Evolutionary conservation across 768 basidiomycete genomes (phyloP).

Genomic region (Cyclocybe aegerita): DNA sequence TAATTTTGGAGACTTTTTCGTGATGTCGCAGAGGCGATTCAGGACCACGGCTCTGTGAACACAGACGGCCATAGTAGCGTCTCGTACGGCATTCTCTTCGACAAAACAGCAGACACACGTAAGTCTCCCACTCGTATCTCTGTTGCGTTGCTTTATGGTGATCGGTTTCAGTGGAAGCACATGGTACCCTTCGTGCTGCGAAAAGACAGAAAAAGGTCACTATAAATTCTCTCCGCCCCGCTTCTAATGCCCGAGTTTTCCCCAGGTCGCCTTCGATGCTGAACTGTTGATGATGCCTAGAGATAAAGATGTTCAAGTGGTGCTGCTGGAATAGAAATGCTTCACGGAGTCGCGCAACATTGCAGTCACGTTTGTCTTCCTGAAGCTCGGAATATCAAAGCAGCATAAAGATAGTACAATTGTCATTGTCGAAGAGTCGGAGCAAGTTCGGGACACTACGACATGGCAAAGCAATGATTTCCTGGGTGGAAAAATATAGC

Average conservation of each 20-base stretch:
- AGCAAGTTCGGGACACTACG: too few species aligned
- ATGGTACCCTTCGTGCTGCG: conserved; percentile 45
- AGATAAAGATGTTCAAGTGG: conserved; percentile 46
- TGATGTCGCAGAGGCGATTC: conserved; percentile 36
- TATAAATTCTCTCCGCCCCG: not conserved
- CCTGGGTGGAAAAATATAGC: too few species aligned
- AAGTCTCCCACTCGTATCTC: conserved; percentile 9
- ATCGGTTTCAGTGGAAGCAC: conserved; percentile 39
- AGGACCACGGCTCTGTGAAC: conserved; percentile 38
- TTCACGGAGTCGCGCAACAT: not conserved
- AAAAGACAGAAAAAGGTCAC: conserved; percentile 45
- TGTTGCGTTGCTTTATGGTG: not conserved
- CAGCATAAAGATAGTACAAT: not conserved
- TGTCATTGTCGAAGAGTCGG: too few species aligned
- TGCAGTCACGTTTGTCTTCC: not conserved
- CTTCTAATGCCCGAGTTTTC: not conserved
- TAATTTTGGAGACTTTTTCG: not conserved
- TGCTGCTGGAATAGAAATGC: conserved; percentile 30
- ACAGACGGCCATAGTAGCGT: conserved; percentile 36
- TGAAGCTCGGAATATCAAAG: not conserved
- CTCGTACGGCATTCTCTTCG: conserved; percentile 44
- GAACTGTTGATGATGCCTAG: conserved; percentile 52
- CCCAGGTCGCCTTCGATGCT: conserved; percentile 41
- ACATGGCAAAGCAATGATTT: too few species aligned
- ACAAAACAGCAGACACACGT: conserved; percentile 48